These are phyloP conservation scores for Candolleomyces efflorescens DNA, from an alignment of 768 basidiomycete genomes.

Conservation along the genomic window DNA sequence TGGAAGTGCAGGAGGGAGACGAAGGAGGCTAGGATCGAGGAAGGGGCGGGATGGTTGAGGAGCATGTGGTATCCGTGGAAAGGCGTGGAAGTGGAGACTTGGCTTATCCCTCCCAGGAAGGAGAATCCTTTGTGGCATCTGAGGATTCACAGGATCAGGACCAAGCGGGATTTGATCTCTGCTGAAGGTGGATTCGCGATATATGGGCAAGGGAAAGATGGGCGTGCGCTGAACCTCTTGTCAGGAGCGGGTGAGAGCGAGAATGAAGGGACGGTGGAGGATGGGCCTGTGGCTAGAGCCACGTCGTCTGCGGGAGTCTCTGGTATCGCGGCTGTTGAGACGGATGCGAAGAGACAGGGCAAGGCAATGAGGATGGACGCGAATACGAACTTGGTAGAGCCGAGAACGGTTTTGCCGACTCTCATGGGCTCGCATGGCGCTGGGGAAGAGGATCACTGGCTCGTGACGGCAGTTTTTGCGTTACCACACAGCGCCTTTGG, in stretches of 20 bases:
- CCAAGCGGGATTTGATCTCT: slow-evolving; percentile 45
- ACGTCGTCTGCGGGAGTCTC: slow-evolving; percentile 58
- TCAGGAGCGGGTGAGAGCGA: slow-evolving; percentile 20
- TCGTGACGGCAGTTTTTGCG: slow-evolving; percentile 65
- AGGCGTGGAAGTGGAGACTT: slow-evolving; percentile 70
- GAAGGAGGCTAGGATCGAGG: slow-evolving; percentile 54
- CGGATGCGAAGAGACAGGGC: slow-evolving; percentile 22
- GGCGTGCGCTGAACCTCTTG: slow-evolving; percentile 51
- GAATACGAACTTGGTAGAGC: slow-evolving; percentile 66
- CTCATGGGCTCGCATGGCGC: slow-evolving; percentile 44
- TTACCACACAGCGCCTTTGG: slow-evolving; percentile 37
- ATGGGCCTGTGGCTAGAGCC: slow-evolving; percentile 45
- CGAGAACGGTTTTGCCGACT: slow-evolving; percentile 65
- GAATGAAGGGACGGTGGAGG: slow-evolving; percentile 45
- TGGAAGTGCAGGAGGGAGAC: slow-evolving; percentile 69
- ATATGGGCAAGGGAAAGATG: slow-evolving; percentile 61
- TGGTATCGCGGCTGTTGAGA: slow-evolving; percentile 51
- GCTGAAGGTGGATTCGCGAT: slow-evolving; percentile 73
- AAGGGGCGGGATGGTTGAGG: slow-evolving; percentile 47
- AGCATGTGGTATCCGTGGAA: slow-evolving; percentile 76
- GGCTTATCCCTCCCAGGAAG: slow-evolving; percentile 60
- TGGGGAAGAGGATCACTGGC: slow-evolving; percentile 42
- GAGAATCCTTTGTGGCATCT: slow-evolving; percentile 65
- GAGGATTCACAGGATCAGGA: slow-evolving; percentile 59
- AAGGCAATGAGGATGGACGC: slow-evolving; percentile 61